A percentile compares a stretch with the other conserved stretches of the same genome.
Conservation (phyloP, 2,329 filamentous ascomycete genomes). For the Lecanicillium sp. region DNA sequence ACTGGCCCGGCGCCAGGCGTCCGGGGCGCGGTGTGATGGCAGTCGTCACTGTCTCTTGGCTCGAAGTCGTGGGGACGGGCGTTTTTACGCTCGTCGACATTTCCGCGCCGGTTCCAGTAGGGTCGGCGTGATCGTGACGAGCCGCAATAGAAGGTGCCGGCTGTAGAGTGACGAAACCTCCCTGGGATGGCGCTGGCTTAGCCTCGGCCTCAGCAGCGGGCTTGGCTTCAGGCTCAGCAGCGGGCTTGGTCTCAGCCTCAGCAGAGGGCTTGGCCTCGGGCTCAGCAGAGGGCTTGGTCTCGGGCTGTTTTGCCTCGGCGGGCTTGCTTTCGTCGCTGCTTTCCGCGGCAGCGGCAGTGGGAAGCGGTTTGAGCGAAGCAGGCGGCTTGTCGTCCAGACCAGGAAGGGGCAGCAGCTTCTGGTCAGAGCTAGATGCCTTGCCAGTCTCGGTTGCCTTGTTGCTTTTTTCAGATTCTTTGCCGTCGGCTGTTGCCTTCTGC, state of each 20-base stretch:
- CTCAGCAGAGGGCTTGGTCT: background rate
- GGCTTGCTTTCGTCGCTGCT: background rate
- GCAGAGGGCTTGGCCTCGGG: background rate
- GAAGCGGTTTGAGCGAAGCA: slow-evolving; percentile 10
- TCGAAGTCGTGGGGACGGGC: background rate
- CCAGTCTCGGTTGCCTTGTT: background rate
- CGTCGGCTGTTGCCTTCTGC: background rate
- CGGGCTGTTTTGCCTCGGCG: too few relatives aligned
- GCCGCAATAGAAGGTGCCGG: too few relatives aligned
- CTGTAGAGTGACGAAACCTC: background rate
- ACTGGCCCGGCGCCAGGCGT: background rate
- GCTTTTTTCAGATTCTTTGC: background rate
- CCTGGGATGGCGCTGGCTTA: background rate
- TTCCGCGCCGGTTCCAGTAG: too few relatives aligned
- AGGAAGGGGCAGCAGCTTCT: slow-evolving; percentile 5
- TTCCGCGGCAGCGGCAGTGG: background rate
- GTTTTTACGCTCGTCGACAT: too few relatives aligned
- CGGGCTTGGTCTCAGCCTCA: background rate
- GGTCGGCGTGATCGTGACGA: too few relatives aligned
- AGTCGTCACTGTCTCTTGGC: slow-evolving; percentile 4
- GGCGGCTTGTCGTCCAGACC: background rate
- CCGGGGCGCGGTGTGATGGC: slow-evolving; percentile 4
- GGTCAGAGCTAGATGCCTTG: too few relatives aligned
- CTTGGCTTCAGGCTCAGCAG: background rate
- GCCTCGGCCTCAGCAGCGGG: background rate